These are phyloP conservation scores for Closterium sp. DNA, from an alignment of 139 green algal genomes.

Conservation along the genomic window DNA sequence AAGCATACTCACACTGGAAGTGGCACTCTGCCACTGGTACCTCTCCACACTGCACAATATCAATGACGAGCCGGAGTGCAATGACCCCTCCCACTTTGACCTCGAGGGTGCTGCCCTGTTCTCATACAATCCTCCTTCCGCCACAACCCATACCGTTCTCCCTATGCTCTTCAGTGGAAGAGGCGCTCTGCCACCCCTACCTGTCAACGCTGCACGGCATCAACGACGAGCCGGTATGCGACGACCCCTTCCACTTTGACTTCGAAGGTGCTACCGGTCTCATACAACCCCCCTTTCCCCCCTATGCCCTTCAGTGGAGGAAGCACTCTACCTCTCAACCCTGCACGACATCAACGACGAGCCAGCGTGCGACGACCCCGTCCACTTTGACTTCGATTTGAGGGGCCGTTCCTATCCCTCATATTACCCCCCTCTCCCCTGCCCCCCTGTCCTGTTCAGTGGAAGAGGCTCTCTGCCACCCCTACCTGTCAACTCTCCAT, in stretches of 20 bases:
- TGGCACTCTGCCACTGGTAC: no score
- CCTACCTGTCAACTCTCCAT: conserved; percentile 60
- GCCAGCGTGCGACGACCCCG: conserved; percentile 24
- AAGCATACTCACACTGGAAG: no score
- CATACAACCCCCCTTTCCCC: background rate
- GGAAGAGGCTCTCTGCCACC: conserved; percentile 62
- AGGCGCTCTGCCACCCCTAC: conserved; percentile 63
- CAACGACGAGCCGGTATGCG: conserved; percentile 37
- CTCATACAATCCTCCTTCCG: no score
- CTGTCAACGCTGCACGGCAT: conserved; percentile 60
- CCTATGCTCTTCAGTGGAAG: conserved; percentile 46
- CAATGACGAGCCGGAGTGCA: background rate
- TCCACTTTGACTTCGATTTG: no score
- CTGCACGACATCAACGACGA: conserved; percentile 65
- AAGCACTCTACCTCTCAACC: conserved; percentile 60
- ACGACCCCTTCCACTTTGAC: background rate
- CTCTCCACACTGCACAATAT: background rate
- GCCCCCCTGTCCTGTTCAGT: conserved; percentile 45
- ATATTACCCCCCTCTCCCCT: no score
- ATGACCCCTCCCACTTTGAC: no score
- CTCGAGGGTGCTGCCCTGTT: no score
- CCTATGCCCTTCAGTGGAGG: conserved; percentile 47
- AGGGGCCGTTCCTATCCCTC: no score
- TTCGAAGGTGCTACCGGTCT: background rate
- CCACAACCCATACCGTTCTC: no score